A percentile compares a stretch with the other conserved stretches of the same genome.
Conservation (phyloP, 345 rosid species). For the Camelina hispida region DNA sequence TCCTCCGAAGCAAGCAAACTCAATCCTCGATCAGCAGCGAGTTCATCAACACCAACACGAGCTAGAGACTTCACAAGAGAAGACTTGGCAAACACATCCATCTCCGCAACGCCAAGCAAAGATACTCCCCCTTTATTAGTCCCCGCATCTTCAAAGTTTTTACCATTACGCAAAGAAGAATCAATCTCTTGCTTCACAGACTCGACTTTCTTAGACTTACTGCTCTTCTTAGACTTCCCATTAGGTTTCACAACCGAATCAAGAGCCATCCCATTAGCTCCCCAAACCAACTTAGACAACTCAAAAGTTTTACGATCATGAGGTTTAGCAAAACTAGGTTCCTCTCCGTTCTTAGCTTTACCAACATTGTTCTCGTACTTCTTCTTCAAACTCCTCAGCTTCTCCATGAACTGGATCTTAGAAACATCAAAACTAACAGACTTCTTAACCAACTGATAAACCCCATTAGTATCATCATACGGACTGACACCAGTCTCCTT, state of each 20-base stretch:
- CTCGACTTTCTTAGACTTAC: conserved; percentile 29
- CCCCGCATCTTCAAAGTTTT: conserved; percentile 5
- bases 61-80: conserved; percentile 22
- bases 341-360: conserved; percentile 45
- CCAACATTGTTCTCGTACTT: conserved; percentile 45
- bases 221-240: conserved; percentile 30
- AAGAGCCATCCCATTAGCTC: conserved; percentile 31
- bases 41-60: conserved; percentile 41
- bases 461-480: conserved; percentile 37
- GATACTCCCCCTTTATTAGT: conserved; percentile 10
- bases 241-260: conserved; percentile 33
- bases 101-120: background rate
- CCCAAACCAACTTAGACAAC: conserved; percentile 52
- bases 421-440: conserved; percentile 46
- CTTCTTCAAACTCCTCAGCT: conserved; percentile 50
- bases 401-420: conserved; percentile 47
- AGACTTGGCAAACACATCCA: conserved; percentile 14
- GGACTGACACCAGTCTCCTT: conserved; percentile 42
- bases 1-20: conserved; percentile 27
- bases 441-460: conserved; percentile 45
- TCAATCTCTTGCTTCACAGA: conserved; percentile 25
- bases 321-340: conserved; percentile 33
- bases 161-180: conserved; percentile 26
- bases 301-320: conserved; percentile 49
- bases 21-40: conserved; percentile 38